phyloP scores from a whole-genome alignment of 306 rosid genomes.

The Begonia fuchsioides region DNA sequence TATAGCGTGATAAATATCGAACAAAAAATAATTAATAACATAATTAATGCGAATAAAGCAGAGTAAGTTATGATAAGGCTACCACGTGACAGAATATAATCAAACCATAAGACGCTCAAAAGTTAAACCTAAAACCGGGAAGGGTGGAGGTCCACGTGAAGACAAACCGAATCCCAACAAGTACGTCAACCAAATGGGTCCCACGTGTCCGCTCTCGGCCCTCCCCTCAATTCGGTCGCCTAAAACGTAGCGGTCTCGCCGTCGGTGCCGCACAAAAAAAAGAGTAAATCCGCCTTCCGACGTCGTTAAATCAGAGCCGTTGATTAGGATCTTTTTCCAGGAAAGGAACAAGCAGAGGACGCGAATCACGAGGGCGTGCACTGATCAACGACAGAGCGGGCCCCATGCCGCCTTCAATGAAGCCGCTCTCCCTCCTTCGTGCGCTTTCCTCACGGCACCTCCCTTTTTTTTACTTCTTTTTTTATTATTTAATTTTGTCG shows the following conservation, averaged over 20 bases:
- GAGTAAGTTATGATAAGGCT: no score
- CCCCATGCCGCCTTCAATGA: constrained; percentile 22
- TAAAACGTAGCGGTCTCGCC: constrained; percentile 18
- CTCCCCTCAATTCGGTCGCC: no score
- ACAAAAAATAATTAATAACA: no score
- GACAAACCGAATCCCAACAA: constrained; percentile 54
- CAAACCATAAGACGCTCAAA: no score
- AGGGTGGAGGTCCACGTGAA: constrained; percentile 50
- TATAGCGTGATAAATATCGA: no score
- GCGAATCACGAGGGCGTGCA: constrained; percentile 18
- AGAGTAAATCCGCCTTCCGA: background rate
- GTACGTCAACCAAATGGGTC: constrained; percentile 34
- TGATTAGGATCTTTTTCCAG: constrained; percentile 19
- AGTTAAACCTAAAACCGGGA: constrained; percentile 1
- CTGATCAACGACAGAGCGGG: constrained; percentile 5
- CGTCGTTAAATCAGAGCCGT: constrained; percentile 5
- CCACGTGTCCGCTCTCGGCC: no score
- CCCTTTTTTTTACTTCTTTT: background rate
- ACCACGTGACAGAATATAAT: no score
- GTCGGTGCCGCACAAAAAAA: constrained; percentile 41
- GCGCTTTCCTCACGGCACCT: background rate
- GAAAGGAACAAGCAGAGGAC: constrained; percentile 7
- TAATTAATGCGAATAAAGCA: no score
- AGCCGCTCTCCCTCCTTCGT: constrained; percentile 8
- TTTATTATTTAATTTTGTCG: background rate